A percentile compares a stretch with the other conserved stretches of the same genome.
phyloP scores from a whole-genome alignment of 23 red algal species.

The Cyanidium caldarium region DNA sequence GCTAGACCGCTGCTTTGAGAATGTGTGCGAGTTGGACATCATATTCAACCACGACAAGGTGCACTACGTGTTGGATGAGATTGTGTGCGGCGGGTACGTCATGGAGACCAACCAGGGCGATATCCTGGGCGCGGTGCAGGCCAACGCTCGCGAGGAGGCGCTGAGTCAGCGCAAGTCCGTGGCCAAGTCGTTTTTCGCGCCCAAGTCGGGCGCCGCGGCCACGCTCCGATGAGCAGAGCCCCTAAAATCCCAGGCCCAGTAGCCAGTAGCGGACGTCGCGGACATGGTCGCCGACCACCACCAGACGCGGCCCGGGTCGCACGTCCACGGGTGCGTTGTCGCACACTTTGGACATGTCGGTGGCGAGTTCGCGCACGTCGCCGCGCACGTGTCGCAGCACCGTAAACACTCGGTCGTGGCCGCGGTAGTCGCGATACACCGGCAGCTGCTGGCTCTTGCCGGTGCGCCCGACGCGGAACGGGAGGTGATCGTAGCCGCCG shows the following conservation, averaged over 20 bases:
- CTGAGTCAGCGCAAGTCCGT: too few relatives aligned
- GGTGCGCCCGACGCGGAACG: background rate
- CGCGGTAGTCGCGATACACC: background rate
- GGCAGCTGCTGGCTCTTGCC: background rate
- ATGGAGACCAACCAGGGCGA: constrained; percentile 81
- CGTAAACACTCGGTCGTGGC: background rate
- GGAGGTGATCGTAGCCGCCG: too few relatives aligned
- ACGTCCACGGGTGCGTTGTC: background rate
- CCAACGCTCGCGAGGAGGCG: too few relatives aligned
- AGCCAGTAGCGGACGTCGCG: background rate
- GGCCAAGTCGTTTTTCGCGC: too few relatives aligned
- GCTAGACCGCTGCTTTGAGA: constrained; percentile 83
- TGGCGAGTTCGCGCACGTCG: background rate
- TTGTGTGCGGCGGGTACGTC: constrained; percentile 72
- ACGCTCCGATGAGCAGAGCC: background rate
- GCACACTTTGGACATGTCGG: background rate
- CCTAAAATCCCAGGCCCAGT: background rate
- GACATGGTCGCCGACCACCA: background rate
- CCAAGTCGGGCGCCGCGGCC: too few relatives aligned
- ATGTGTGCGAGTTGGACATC: constrained; percentile 91
- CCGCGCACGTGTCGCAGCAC: background rate
- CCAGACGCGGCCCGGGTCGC: background rate
- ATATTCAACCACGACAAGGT: constrained; percentile 89
- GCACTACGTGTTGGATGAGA: constrained; percentile 85
- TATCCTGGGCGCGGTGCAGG: constrained; percentile 51